A percentile compares a stretch with the other conserved stretches of the same genome.
These are phyloP conservation scores for Butyriboletus loyo DNA, from an alignment of 768 basidiomycete species.

Conservation along the genomic window DNA sequence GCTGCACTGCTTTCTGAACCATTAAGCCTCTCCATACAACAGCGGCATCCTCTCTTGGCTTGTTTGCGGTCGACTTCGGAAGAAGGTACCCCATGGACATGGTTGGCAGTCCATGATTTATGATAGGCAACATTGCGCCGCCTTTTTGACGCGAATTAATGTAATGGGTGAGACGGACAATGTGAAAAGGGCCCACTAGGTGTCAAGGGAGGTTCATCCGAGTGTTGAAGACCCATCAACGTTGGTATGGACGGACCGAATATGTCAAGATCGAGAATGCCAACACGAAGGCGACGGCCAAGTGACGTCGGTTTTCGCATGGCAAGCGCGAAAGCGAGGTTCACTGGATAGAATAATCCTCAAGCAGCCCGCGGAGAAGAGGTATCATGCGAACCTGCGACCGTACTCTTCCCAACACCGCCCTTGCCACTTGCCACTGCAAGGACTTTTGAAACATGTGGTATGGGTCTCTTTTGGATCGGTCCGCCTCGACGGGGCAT, in stretches of 20 bases:
- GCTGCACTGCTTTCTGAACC: conserved; percentile 98
- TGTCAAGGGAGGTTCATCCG: conserved; percentile 77
- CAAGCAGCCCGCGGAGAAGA: background rate
- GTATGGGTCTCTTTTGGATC: conserved; percentile 53
- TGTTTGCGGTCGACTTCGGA: conserved; percentile 47
- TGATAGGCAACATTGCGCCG: conserved; percentile 77
- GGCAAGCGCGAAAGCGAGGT: conserved; percentile 75
- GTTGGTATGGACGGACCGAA: conserved; percentile 95
- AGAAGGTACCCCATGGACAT: conserved; percentile 99
- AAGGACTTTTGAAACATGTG: conserved; percentile 76
- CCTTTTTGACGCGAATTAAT: conserved; percentile 35
- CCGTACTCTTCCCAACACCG: conserved; percentile 92
- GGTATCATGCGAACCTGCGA: conserved; percentile 60
- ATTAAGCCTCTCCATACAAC: conserved; percentile 96
- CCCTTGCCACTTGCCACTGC: conserved; percentile 93
- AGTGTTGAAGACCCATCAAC: conserved; percentile 81
- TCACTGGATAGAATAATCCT: conserved; percentile 46
- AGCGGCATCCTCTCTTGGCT: conserved; percentile 64
- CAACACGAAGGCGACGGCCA: conserved; percentile 58
- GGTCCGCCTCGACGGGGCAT: conserved; percentile 58
- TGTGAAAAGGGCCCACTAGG: conserved; percentile 42
- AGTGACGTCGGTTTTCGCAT: conserved; percentile 35
- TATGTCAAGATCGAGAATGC: conserved; percentile 90
- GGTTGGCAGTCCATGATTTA: conserved; percentile 85
- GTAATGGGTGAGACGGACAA: background rate